Conservation (phyloP, 2,329 filamentous ascomycete genomes). For the Diaporthe caulivora region DNA sequence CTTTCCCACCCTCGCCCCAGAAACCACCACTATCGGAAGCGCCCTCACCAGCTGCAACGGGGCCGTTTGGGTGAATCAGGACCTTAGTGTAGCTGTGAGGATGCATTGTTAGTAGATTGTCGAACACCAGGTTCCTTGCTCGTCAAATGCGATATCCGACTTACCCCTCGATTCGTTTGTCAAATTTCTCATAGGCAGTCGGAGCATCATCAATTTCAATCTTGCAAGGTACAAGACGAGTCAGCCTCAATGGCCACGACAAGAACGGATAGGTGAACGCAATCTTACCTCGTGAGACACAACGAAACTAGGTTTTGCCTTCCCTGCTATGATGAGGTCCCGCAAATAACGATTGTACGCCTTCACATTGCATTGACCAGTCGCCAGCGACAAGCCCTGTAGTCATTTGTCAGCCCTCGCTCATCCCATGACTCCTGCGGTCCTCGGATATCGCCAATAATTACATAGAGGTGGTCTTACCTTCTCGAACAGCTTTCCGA, state of each 20-base stretch:
- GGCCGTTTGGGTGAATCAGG: constrained; percentile 74
- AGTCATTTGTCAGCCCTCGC: not conserved
- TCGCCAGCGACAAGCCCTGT: constrained; percentile 69
- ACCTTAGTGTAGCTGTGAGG: constrained; percentile 67
- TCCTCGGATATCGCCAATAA: not conserved
- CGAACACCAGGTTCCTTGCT: not conserved
- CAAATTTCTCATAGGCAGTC: constrained; percentile 74
- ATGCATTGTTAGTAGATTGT: not conserved
- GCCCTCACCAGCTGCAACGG: not conserved
- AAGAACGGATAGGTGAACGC: not conserved
- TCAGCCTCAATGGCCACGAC: not conserved
- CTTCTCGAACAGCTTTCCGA: constrained; percentile 78
- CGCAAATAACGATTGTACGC: constrained; percentile 75
- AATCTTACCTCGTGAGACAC: constrained; percentile 66
- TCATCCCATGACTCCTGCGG: not conserved
- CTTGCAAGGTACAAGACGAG: not conserved
- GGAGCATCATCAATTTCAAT: constrained; percentile 72
- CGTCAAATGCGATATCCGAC: not conserved
- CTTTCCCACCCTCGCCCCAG: constrained; percentile 12
- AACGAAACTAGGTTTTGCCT: constrained; percentile 75
- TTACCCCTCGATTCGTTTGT: constrained; percentile 72
- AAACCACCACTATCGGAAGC: not conserved
- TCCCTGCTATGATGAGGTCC: constrained; percentile 74
- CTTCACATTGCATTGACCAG: constrained; percentile 77
- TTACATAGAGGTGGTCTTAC: constrained; percentile 50